Conservation (phyloP, 495 filamentous ascomycete genomes). For the Articulospora tetracladia region DNA sequence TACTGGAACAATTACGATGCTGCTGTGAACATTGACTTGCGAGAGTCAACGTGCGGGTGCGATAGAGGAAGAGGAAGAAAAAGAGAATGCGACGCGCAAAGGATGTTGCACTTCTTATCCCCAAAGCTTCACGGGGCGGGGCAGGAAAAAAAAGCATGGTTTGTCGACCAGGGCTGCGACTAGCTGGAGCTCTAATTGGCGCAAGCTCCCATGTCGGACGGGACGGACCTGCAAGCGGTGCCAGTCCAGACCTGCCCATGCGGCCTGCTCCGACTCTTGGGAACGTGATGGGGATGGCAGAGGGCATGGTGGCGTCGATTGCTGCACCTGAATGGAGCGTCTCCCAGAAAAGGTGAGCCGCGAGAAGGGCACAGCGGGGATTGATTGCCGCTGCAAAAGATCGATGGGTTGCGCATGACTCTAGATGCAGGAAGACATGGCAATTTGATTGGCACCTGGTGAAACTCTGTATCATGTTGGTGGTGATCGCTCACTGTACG, state of each 20-base stretch:
- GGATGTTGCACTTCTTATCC: background rate
- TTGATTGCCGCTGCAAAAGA: background rate
- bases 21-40: conserved; percentile 14
- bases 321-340: too few species aligned
- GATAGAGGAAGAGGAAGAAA: conserved; percentile 1
- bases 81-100: background rate
- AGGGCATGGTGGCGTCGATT: too few species aligned
- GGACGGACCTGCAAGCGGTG: background rate
- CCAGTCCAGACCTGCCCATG: background rate
- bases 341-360: background rate
- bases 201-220: background rate
- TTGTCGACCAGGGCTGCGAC: background rate
- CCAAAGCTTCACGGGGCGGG: conserved; percentile 5
- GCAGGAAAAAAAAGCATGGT: conserved; percentile 10
- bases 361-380: background rate
- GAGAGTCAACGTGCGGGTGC: conserved; percentile 9
- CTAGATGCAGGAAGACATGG: background rate
- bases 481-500: too few species aligned
- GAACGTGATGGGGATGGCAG: background rate
- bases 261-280: background rate
- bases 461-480: too few species aligned
- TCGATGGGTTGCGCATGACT: background rate
- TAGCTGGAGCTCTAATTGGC: background rate
- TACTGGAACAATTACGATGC: conserved; percentile 23
- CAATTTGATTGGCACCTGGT: background rate